Base-by-base conservation (phyloP, 306 rosid species). In the Lagenaria siceraria region DNA sequence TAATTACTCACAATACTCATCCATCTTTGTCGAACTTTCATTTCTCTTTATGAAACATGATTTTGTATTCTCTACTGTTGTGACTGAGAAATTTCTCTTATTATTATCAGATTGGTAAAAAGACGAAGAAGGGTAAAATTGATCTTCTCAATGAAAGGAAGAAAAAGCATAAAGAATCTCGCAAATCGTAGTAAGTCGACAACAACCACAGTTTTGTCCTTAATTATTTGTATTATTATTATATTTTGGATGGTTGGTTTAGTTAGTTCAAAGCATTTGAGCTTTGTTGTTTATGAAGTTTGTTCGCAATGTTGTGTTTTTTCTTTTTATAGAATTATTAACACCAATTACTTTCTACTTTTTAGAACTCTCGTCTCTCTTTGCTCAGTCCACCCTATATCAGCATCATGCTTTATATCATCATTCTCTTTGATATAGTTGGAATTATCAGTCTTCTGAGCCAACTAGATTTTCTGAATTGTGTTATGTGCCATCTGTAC, bases 121-220 rank as follows among this genome's bases (percentile, higher is more conserved):
- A 82, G 49, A 87, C 85, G 70, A 95, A 92, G 92, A 83, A 62
- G 82, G 85, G 59, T 25, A n/a, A 82, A 3, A 5, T 49, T 65
- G 87, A 84, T 77, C 62, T 68, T 31, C 79, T 92, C n/a, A 82
- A 73, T 81, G 83, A 86, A 74, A 82, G 99, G 83, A 92, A 85
- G 86, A 87, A 78, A 86, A 89, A 86, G 54, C 77, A 88, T 54
- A 84, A 83, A n/a, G 92, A 78, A 82, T 84, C 90, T 69, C 40
- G 83, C 76, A 72, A 82, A 65, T 49, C 87, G 12, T 24, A 54
- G 79, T 40, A 77, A 48, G 60, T 51, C 10, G 5, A 27, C 0
- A 27, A 40, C 61, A 29, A 72, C 46, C 42, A 9, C 42, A 72
- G 29, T 72, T 72, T 72, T 72, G 77, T 10, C 46, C 25, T 11